Percentiles rank a stretch among this genome's conserved stretches.
These are phyloP conservation scores for Penicillium longicatenatum DNA, from an alignment of 495 filamentous ascomycete species.

Conservation along the genomic window DNA sequence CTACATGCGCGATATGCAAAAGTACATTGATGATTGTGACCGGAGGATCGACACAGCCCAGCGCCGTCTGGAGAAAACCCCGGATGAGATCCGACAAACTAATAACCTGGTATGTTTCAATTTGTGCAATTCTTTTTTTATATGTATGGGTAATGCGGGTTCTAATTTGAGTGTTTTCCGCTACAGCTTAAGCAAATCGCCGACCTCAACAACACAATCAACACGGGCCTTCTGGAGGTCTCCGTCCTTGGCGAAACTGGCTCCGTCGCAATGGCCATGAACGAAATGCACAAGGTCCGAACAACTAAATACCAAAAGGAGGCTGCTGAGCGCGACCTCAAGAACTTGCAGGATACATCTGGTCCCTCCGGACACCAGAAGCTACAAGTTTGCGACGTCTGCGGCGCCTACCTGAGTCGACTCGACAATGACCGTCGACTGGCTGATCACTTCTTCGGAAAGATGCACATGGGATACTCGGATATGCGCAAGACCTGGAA, in stretches of 20 bases:
- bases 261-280: conserved; percentile 75
- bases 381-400: conserved; percentile 97
- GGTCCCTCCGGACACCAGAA: conserved; percentile 96
- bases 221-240: conserved; percentile 81
- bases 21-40: conserved; percentile 96
- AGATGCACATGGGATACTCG: conserved; percentile 98
- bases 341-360: conserved; percentile 85
- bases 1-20: conserved; percentile 93
- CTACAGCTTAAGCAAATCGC: conserved; percentile 78
- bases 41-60: conserved; percentile 88
- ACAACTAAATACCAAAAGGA: conserved; percentile 80
- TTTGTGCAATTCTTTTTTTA: not conserved
- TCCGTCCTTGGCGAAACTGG: conserved; percentile 81
- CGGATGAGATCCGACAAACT: conserved; percentile 97
- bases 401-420: conserved; percentile 86
- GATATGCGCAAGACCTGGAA: conserved; percentile 95
- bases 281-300: conserved; percentile 82
- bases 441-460: conserved; percentile 98
- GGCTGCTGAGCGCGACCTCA: conserved; percentile 85
- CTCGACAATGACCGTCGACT: conserved; percentile 92
- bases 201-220: conserved; percentile 76
- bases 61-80: conserved; percentile 91
- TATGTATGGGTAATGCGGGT: not conserved
- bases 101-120: conserved; percentile 65
- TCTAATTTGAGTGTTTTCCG: not conserved